These are phyloP conservation scores for Pyrenophora tritici-repentis DNA, from an alignment of 2,329 filamentous ascomycete genomes.

Conservation along the genomic window DNA sequence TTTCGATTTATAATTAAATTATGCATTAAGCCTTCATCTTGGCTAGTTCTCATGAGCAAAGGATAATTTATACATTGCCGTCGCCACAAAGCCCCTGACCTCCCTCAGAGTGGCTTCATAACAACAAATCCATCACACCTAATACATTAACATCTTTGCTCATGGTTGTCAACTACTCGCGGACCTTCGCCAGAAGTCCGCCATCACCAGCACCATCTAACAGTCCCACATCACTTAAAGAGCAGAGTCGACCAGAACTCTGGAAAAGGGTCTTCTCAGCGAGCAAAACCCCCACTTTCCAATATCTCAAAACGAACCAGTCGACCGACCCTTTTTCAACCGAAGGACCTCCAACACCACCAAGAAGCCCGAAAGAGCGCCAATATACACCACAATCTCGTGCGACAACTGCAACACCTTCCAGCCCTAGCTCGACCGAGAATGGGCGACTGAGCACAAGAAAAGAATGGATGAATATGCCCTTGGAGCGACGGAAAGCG, in stretches of 20 bases:
- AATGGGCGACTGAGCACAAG: not conserved
- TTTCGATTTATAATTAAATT: too few relatives aligned
- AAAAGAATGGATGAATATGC: not conserved
- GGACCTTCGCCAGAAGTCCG: too few relatives aligned
- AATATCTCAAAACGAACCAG: not conserved
- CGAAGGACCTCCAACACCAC: not conserved
- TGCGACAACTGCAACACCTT: not conserved
- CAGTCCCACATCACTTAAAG: not conserved
- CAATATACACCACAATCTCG: too few relatives aligned
- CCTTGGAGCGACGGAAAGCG: not conserved
- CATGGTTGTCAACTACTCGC: not conserved
- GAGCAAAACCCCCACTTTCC: not conserved
- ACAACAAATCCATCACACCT: not conserved
- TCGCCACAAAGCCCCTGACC: too few relatives aligned
- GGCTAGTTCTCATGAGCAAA: too few relatives aligned
- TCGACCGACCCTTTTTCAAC: not conserved
- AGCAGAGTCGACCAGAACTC: not conserved
- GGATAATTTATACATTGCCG: too few relatives aligned
- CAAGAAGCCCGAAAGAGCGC: not conserved
- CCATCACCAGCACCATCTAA: not conserved
- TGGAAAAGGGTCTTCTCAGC: too few relatives aligned
- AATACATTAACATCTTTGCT: too few relatives aligned
- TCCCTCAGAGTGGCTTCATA: too few relatives aligned
- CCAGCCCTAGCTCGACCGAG: not conserved
- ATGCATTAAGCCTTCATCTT: too few relatives aligned